These are phyloP conservation scores for Alisma plantagoaquatica DNA, from an alignment of 106 monocot genomes.

Conservation along the genomic window DNA sequence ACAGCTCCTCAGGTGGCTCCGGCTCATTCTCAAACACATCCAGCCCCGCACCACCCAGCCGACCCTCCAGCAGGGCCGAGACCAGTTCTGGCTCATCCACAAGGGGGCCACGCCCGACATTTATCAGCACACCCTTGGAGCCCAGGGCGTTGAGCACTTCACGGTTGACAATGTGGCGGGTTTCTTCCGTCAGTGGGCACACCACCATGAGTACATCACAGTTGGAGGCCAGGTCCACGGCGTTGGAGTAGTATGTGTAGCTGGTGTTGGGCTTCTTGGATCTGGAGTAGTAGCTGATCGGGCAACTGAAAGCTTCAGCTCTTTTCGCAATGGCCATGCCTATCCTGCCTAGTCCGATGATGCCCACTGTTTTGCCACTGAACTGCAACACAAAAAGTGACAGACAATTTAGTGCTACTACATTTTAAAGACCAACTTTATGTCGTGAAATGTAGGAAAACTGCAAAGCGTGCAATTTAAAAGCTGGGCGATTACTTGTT, in stretches of 20 bases:
- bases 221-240: conserved; percentile 17
- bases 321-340: conserved; percentile 21
- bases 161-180: conserved; percentile 19
- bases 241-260: conserved; percentile 19
- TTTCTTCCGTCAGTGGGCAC: conserved; percentile 22
- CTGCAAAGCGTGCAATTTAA: too few species aligned
- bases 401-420: too few species aligned
- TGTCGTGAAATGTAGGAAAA: too few species aligned
- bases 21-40: conserved; percentile 22
- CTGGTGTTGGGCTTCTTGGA: conserved; percentile 11
- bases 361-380: conserved; percentile 29
- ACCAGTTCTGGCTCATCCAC: conserved; percentile 19
- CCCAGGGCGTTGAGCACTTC: conserved; percentile 24
- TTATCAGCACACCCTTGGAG: conserved; percentile 20
- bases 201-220: conserved; percentile 13
- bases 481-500: too few species aligned
- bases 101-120: conserved; percentile 15
- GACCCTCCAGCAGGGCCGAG: conserved; percentile 18
- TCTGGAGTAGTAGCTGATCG: conserved; percentile 27
- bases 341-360: conserved; percentile 24
- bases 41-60: conserved; percentile 22
- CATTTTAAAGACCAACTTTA: too few species aligned
- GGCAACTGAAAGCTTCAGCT: conserved; percentile 25
- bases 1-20: conserved; percentile 10
- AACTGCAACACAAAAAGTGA: conserved; percentile 9